Evolutionary conservation across 192 early-diverging fungal species (phyloP).

Genomic region (Coemansia sp.): DNA sequence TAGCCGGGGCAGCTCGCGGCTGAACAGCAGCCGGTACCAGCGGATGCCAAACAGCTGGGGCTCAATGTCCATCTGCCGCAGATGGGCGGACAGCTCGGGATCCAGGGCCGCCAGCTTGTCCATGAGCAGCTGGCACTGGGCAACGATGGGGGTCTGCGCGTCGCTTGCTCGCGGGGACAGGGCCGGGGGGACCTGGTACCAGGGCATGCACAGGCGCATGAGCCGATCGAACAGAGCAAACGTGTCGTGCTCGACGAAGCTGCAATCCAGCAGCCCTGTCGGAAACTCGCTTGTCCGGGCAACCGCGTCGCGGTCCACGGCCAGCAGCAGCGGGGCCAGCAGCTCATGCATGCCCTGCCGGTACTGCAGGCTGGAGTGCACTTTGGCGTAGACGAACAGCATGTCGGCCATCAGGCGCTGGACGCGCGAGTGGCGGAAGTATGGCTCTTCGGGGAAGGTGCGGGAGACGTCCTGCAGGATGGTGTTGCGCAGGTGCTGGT

Average conservation of each 20-base stretch:
- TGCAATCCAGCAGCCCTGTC: slow-evolving; percentile 53
- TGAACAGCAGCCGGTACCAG: slow-evolving; percentile 91
- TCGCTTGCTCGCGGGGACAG: slow-evolving; percentile 9
- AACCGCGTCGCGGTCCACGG: slow-evolving; percentile 69
- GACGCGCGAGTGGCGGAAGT: slow-evolving; percentile 64
- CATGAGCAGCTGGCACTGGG: slow-evolving; percentile 70
- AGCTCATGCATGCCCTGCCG: slow-evolving; percentile 99
- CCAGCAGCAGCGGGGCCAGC: slow-evolving; percentile 76
- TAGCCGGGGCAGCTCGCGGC: slow-evolving; percentile 75
- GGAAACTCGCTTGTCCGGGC: slow-evolving; percentile 18
- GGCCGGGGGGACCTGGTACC: slow-evolving; percentile 78
- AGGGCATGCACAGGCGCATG: slow-evolving; percentile 75
- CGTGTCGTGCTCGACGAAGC: slow-evolving; percentile 86
- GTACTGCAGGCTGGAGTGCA: slow-evolving; percentile 85
- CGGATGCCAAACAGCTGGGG: slow-evolving; percentile 94
- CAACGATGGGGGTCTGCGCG: slow-evolving; percentile 63
- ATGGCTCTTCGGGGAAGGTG: slow-evolving; percentile 89
- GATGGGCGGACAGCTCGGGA: slow-evolving; percentile 64
- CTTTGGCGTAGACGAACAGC: slow-evolving; percentile 88
- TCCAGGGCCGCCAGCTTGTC: slow-evolving; percentile 71
- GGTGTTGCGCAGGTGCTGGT: slow-evolving; percentile 77
- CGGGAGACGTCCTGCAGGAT: slow-evolving; percentile 90
- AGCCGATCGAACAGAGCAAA: slow-evolving; percentile 77
- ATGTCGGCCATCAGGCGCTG: slow-evolving; percentile 75
- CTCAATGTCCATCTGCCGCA: slow-evolving; percentile 76